Evolutionary conservation across 2,329 filamentous ascomycete species (phyloP).

Genomic region (Neurospora sp.): DNA sequence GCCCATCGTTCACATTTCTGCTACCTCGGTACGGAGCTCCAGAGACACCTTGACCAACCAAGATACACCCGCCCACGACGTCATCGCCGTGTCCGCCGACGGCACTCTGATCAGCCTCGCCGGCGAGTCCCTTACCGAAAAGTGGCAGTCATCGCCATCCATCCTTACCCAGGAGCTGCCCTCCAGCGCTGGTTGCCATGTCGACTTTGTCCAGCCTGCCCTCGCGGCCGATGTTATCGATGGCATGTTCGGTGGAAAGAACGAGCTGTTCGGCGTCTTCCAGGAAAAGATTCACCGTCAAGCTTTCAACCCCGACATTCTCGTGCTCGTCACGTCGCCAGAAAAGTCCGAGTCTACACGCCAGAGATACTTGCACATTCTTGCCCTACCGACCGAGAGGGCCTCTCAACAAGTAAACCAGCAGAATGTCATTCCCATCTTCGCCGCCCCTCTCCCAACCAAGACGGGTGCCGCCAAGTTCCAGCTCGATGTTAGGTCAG

Average conservation of each 20-base stretch:
- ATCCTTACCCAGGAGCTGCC: constrained; percentile 31
- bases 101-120: constrained; percentile 54
- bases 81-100: constrained; percentile 50
- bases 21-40: constrained; percentile 19
- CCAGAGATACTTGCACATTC: constrained; percentile 25
- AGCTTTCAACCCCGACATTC: constrained; percentile 39
- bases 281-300: constrained; percentile 35
- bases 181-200: constrained; percentile 27
- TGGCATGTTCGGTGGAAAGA: constrained; percentile 45
- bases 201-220: constrained; percentile 41
- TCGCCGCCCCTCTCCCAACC: constrained; percentile 15
- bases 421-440: constrained; percentile 17
- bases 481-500: constrained; percentile 50
- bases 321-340: constrained; percentile 40
- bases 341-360: constrained; percentile 16
- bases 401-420: constrained; percentile 8
- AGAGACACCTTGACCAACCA: constrained; percentile 10
- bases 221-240: constrained; percentile 39
- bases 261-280: constrained; percentile 42
- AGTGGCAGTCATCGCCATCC: constrained; percentile 36
- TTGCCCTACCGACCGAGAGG: constrained; percentile 19
- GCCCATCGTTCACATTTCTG: constrained; percentile 34
- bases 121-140: constrained; percentile 40
- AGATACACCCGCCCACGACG: constrained; percentile 24
- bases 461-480: constrained; percentile 7